Evolutionary conservation across 345 rosid genomes (phyloP).

Genomic region (Isatis tinctoria): DNA sequence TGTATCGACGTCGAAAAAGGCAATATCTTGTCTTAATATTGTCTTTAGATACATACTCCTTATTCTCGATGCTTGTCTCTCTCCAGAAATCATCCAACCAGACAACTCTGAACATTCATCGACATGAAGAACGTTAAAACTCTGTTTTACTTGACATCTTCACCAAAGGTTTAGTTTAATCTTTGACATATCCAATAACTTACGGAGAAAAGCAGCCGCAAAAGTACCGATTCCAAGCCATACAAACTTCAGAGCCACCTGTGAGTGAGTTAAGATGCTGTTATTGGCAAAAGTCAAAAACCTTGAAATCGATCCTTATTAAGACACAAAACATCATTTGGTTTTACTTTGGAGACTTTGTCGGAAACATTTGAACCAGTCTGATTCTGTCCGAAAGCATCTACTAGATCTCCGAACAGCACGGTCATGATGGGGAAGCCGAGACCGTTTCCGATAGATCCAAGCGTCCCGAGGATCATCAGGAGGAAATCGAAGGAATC

Average conservation of each 20-base stretch:
- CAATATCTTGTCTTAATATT: slow-evolving; percentile 74
- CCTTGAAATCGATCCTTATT: not conserved
- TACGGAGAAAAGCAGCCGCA: slow-evolving; percentile 72
- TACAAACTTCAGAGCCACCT: slow-evolving; percentile 74
- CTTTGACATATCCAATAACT: slow-evolving; percentile 27
- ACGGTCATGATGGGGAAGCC: slow-evolving; percentile 74
- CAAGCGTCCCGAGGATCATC: slow-evolving; percentile 70
- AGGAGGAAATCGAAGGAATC: slow-evolving; percentile 53
- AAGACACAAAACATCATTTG: not conserved
- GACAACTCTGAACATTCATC: slow-evolving; percentile 52
- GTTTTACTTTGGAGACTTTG: slow-evolving; percentile 55
- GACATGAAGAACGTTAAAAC: slow-evolving; percentile 9
- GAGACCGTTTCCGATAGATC: slow-evolving; percentile 67
- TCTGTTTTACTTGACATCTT: not conserved
- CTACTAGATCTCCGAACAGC: slow-evolving; percentile 56
- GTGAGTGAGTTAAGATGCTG: not conserved
- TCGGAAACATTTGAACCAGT: slow-evolving; percentile 26
- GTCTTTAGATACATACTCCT: slow-evolving; percentile 67
- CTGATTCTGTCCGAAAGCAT: slow-evolving; percentile 73
- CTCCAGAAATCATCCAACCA: slow-evolving; percentile 91
- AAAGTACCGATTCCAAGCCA: slow-evolving; percentile 69
- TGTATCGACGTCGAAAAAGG: slow-evolving; percentile 76
- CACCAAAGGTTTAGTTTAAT: not conserved
- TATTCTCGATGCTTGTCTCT: slow-evolving; percentile 76
- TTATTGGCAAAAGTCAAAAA: not conserved